Percentiles rank a stretch among this genome's conserved stretches.
Evolutionary conservation across 495 filamentous ascomycete genomes (phyloP).

Genomic region (Rusavskia elegans): DNA sequence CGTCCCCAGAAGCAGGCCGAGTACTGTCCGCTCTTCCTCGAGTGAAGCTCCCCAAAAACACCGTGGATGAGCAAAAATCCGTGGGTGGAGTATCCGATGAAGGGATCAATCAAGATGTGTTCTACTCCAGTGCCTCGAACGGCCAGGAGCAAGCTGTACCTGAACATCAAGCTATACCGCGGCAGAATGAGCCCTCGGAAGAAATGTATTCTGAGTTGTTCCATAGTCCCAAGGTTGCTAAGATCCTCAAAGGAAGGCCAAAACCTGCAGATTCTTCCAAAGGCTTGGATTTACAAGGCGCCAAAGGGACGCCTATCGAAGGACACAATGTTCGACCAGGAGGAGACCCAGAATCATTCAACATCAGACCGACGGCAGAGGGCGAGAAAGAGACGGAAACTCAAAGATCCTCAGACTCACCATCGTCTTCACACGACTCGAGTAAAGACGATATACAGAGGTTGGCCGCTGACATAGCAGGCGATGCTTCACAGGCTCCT

Average conservation of each 20-base stretch:
- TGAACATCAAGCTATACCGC: constrained; percentile 13
- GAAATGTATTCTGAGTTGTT: constrained; percentile 47
- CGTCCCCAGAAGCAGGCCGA: constrained; percentile 26
- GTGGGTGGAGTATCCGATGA: constrained; percentile 18
- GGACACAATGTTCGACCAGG: constrained; percentile 13
- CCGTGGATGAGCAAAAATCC: constrained; percentile 27
- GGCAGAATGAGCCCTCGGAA: constrained; percentile 32
- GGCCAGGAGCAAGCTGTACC: constrained; percentile 9
- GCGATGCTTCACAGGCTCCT: constrained; percentile 11
- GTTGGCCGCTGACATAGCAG: constrained; percentile 20
- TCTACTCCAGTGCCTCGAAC: constrained; percentile 24
- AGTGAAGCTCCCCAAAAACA: constrained; percentile 41
- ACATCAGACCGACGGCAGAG: constrained; percentile 13
- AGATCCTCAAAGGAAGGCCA: constrained; percentile 22
- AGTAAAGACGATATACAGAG: constrained; percentile 15
- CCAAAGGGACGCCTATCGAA: constrained; percentile 17
- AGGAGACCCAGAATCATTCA: constrained; percentile 26
- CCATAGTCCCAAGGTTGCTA: constrained; percentile 41
- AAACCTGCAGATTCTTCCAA: neutral
- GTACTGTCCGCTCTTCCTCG: constrained; percentile 39
- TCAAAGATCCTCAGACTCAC: neutral
- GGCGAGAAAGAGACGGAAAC: neutral
- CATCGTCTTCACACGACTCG: neutral
- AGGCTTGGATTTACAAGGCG: constrained; percentile 13
- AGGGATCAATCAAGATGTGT: constrained; percentile 41